Percentiles rank a stretch among this genome's conserved stretches.
phyloP scores from a whole-genome alignment of 495 filamentous ascomycete genomes.

The Penicillium mononematosum region DNA sequence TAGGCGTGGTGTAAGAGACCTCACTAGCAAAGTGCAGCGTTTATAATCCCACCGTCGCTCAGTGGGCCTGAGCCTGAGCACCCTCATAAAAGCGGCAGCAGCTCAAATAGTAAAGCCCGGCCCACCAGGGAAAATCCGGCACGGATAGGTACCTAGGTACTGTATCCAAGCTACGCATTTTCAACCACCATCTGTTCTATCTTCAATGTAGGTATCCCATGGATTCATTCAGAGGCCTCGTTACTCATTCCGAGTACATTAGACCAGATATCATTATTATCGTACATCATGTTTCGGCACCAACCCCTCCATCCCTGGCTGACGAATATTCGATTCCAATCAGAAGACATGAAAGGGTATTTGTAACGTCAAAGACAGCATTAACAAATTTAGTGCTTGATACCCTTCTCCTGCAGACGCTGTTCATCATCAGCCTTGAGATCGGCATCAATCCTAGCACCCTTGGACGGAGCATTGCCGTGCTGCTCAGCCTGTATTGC shows the following conservation, averaged over 20 bases:
- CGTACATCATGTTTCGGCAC: conserved; percentile 20
- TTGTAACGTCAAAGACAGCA: conserved; percentile 18
- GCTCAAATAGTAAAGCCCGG: no score
- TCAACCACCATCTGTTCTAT: neutral
- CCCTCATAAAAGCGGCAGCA: no score
- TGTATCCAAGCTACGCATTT: no score
- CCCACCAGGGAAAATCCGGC: no score
- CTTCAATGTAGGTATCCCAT: neutral
- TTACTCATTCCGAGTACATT: neutral
- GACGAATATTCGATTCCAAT: neutral
- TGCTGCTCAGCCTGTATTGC: conserved; percentile 60
- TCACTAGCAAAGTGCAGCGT: no score
- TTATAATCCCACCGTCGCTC: no score
- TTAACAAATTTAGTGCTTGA: conserved; percentile 35
- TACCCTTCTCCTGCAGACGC: conserved; percentile 60
- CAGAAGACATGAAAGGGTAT: conserved; percentile 4
- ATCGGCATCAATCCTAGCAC: conserved; percentile 69
- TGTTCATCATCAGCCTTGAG: conserved; percentile 69
- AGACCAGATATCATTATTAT: conserved; percentile 20
- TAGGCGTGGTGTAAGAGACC: no score
- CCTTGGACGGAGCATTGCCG: conserved; percentile 68
- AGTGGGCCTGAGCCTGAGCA: no score
- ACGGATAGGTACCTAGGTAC: no score
- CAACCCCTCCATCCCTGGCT: conserved; percentile 4
- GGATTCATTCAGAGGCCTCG: conserved; percentile 6